Percentiles rank a stretch among this genome's conserved stretches.
Evolutionary conservation across 345 rosid genomes (phyloP).

Genomic region (Carallia pectinifolia): DNA sequence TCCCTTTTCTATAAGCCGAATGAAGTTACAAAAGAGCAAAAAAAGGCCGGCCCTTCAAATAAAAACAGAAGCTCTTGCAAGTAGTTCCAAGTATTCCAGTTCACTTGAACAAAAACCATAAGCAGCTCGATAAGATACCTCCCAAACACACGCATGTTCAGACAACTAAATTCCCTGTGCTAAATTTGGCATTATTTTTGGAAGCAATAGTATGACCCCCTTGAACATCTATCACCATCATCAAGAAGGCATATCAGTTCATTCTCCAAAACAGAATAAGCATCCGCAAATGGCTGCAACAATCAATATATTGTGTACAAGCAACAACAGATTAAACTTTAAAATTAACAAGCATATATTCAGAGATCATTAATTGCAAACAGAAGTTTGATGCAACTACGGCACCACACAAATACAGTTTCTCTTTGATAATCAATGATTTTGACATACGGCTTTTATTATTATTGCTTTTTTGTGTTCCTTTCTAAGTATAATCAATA

Average conservation of each 20-base stretch:
- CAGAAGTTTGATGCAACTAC: too few species aligned
- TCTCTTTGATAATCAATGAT: too few species aligned
- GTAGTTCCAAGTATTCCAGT: too few species aligned
- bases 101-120: background rate
- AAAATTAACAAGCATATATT: background rate
- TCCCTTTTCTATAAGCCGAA: background rate
- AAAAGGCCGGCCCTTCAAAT: too few species aligned
- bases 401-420: too few species aligned
- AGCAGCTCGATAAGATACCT: conserved; percentile 16
- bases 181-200: conserved; percentile 65
- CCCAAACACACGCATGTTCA: conserved; percentile 1
- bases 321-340: conserved; percentile 1
- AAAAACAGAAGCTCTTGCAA: background rate
- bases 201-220: conserved; percentile 53
- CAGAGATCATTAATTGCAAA: background rate
- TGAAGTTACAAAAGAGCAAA: background rate
- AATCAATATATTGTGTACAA: conserved; percentile 4
- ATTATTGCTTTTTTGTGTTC: too few species aligned
- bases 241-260: conserved; percentile 55
- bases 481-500: too few species aligned
- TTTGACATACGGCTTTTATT: too few species aligned
- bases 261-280: conserved; percentile 74
- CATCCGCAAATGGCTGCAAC: conserved; percentile 93
- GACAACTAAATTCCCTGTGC: conserved; percentile 16
- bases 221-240: conserved; percentile 41